Evolutionary conservation across 495 filamentous ascomycete species (phyloP), one percentile per base, ranked within the genome.

Genomic region (Bryoglossum gracile): DNA sequence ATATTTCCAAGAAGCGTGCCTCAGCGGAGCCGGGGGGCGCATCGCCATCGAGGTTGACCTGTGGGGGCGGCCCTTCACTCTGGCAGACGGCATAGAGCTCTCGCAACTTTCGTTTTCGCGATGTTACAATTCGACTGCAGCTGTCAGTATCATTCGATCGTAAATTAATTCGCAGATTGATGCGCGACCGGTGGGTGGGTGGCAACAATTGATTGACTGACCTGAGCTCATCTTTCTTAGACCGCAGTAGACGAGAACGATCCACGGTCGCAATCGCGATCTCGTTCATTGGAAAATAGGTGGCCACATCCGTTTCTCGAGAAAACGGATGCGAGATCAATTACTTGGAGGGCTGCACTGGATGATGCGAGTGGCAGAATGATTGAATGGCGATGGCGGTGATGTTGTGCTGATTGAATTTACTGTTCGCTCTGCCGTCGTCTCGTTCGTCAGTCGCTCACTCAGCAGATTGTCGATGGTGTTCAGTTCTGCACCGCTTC

Each of bases 91-190:
- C 68, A 70, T 82, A 90, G 57, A 94, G 76, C 69, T 88, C 84
- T 58, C 78, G 81, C 61, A 94, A 71, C 68, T 90, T 90, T 64
- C 84, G 81, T 75, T 89, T 87, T 61, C 86, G 83, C 70, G 83
- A 84, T 46, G 47, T 48, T 53, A 55, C 48, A 52, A 57, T 52
- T 43, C 48, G 43, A 54, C 57, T 60, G 43, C 51, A 51, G 9
- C 10, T 23, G 60, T 72, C 49, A 75, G 62, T 49, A 67, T 40
- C 21, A 16, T 39, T 10, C 57, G 61, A 54, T 49, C 51, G 72
- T 66, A 57, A 57, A 73, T 66, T 64, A 61, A 65, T 67, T 66
- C 66, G 67, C 66, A 62, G 57, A 62, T 65, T 37, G 60, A 52
- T 53, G 67, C 65, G 63, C 66, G 67, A 64, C 72, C 60, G 57